Evolutionary conservation across 73 alveolate species (phyloP), one percentile per base, ranked within the genome.

Genomic region (Paramecium sonneborni): DNA sequence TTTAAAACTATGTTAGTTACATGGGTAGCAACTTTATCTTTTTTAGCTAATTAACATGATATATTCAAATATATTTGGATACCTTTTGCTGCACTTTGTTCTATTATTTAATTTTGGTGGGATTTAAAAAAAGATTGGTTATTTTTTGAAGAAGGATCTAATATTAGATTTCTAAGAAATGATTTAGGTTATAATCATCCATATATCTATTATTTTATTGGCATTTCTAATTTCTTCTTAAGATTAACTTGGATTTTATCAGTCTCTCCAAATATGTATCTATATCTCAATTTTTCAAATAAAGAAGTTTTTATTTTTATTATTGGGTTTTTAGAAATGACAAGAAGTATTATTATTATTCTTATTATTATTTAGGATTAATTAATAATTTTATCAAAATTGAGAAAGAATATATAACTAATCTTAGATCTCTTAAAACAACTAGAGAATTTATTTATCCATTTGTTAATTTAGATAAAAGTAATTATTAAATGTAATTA

Each of bases 171-270:
- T 79, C 24, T 79, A 46, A 79, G 90, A 5, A 79, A 79, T 79
- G 90, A 79, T 79, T 79, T 79, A 12, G 90, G 90, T 79, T 79
- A 43, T 12, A 79, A 79, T 43, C 44, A 79, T 41, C 90, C 90
- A 20, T 15, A 20, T 79, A 79, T 79, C 15, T 79, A 79, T 46
- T 79, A 79, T 26, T 20, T 34, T 23, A 23, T 79, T 41, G 90
- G 76, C 9, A 46, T 79, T 20, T 38, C 55, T 0, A 79, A 79
- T 21, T 44, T 79, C 26, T 79, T 79, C 41, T 79, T 79, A 23
- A 79, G 90, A 43, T 23, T 38, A 9, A 79, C 90, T 11, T 79
- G 90, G 90, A 44, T 79, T 3, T 14, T 79, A 20, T n/a, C 76
- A 10, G 55, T 79, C 11, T 43, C 76, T 0, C 74, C 69, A 26